Evolutionary conservation across 805 yeast species (phyloP).

Genomic region (Saturnispora mendoncae): DNA sequence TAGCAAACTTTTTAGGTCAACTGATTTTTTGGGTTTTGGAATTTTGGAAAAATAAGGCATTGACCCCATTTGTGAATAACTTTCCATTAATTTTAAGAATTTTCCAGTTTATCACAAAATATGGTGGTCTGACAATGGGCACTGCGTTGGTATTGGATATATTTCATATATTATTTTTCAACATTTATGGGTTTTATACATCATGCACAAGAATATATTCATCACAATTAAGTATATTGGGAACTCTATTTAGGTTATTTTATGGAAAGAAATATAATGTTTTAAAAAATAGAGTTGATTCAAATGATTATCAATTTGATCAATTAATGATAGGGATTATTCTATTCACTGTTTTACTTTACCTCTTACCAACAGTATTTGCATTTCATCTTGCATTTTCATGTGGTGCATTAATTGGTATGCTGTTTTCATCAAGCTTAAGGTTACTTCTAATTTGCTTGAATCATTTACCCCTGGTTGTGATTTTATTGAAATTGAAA

Average conservation of each 20-base stretch:
- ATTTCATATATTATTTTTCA: conserved; percentile 54
- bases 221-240: conserved; percentile 60
- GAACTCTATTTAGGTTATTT: conserved; percentile 73
- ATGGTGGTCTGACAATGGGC: conserved; percentile 59
- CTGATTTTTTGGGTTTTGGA: conserved; percentile 76
- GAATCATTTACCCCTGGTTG: conserved; percentile 84
- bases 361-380: conserved; percentile 76
- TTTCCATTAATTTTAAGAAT: conserved; percentile 14
- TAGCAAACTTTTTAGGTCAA: conserved; percentile 80
- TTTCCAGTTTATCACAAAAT: conserved; percentile 16
- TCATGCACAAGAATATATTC: conserved; percentile 72
- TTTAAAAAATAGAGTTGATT: conserved; percentile 77
- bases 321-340: conserved; percentile 84
- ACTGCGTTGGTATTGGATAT: conserved; percentile 61
- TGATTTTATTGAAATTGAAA: conserved; percentile 66
- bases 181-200: conserved; percentile 66
- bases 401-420: conserved; percentile 41
- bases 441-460: conserved; percentile 56
- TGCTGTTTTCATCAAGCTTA: conserved; percentile 40
- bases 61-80: conserved; percentile 13
- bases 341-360: conserved; percentile 67
- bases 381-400: conserved; percentile 79
- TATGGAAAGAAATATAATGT: conserved; percentile 84
- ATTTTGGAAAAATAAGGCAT: conserved; percentile 40
- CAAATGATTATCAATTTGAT: conserved; percentile 75